Percentiles rank a stretch among this genome's conserved stretches.
These are phyloP conservation scores for Aspergillus sp. DNA, from an alignment of 2,329 filamentous ascomycete genomes.

Conservation along the genomic window DNA sequence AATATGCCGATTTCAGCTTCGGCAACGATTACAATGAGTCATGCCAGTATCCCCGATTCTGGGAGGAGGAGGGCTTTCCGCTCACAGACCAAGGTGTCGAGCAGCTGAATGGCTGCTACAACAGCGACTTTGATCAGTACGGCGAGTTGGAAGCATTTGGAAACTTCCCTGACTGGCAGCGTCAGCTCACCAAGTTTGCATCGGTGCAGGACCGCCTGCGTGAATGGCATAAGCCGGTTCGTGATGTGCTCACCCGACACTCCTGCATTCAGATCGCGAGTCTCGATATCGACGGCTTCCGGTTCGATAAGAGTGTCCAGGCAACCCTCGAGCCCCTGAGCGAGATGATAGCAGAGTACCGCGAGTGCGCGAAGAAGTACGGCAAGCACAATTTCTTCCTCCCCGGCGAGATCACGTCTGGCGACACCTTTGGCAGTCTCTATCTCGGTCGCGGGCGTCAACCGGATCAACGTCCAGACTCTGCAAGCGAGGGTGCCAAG, in stretches of 20 bases:
- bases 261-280: constrained; percentile 63
- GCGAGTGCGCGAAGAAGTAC: constrained; percentile 55
- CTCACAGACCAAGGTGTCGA: constrained; percentile 49
- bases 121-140: constrained; percentile 66
- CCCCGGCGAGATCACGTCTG: constrained; percentile 63
- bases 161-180: constrained; percentile 62
- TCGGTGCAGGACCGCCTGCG: constrained; percentile 66
- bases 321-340: constrained; percentile 62
- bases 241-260: constrained; percentile 58
- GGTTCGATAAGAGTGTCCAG: constrained; percentile 67
- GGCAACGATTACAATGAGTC: constrained; percentile 54
- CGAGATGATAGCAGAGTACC: constrained; percentile 57
- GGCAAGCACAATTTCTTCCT: constrained; percentile 66
- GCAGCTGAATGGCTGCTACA: constrained; percentile 55
- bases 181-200: constrained; percentile 65
- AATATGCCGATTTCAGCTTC: constrained; percentile 60
- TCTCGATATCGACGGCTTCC: constrained; percentile 66
- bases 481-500: constrained; percentile 44
- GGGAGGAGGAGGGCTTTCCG: constrained; percentile 57
- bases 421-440: constrained; percentile 60
- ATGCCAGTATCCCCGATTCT: constrained; percentile 62
- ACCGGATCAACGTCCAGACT: constrained; percentile 52
- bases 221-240: constrained; percentile 61
- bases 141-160: constrained; percentile 65
- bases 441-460: constrained; percentile 64